These are phyloP conservation scores for Monosiga brevicollis DNA, from an alignment of 78 protist genomes.

Conservation along the genomic window DNA sequence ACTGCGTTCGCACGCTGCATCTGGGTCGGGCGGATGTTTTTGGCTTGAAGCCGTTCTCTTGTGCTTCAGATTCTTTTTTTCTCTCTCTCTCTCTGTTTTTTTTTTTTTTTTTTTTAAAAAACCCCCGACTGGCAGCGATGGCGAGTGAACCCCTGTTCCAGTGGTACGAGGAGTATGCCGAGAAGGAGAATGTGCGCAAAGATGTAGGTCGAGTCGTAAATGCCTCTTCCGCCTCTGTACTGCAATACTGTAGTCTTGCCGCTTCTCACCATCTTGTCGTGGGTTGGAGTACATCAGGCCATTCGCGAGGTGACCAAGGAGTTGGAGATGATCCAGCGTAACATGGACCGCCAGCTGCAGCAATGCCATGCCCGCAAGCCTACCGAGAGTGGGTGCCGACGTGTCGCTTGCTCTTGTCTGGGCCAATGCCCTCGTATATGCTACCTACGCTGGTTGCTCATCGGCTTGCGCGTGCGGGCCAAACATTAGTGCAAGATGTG, in stretches of 20 bases:
- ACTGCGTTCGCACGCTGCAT: no score
- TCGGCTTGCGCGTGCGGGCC: neutral
- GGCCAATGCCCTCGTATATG: neutral
- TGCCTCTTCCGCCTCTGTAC: neutral
- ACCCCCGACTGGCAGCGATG: no score
- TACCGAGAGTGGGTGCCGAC: neutral
- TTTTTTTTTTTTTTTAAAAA: no score
- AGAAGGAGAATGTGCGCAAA: neutral
- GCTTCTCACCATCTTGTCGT: no score
- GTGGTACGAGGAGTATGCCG: neutral
- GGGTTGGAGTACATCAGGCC: no score
- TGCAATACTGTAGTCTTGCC: neutral
- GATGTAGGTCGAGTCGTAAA: neutral
- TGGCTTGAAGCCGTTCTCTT: no score
- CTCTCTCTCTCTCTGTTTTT: no score
- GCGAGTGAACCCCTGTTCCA: neutral
- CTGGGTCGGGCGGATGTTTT: no score
- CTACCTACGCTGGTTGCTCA: neutral
- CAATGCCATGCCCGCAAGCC: conserved; percentile 10
- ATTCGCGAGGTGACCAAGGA: conserved; percentile 11
- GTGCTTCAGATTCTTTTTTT: no score
- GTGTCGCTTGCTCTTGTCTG: neutral
- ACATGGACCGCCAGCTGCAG: conserved; percentile 10
- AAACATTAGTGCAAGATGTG: neutral
- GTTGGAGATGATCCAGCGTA: conserved; percentile 23